Percentiles rank a stretch among this genome's conserved stretches.
These are phyloP conservation scores for Thielaviopsis punctulata DNA, from an alignment of 2,329 filamentous ascomycete genomes.

Conservation along the genomic window DNA sequence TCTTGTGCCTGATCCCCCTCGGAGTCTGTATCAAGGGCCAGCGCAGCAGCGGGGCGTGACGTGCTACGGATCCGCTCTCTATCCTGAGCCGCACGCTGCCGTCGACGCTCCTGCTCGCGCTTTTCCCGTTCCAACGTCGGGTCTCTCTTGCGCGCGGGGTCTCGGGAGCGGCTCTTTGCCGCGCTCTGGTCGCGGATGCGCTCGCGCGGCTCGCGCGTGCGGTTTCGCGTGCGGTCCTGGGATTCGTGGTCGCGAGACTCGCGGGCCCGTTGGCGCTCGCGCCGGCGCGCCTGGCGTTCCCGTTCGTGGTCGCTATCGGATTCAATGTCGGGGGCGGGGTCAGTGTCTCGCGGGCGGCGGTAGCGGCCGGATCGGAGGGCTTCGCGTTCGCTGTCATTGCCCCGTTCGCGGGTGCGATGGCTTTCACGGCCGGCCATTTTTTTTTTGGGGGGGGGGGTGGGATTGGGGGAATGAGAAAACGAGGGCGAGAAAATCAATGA, in stretches of 20 bases:
- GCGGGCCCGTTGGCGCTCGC: neutral
- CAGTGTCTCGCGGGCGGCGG: conserved; percentile 1
- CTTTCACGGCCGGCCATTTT: conserved; percentile 1
- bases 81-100: conserved; percentile 14
- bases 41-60: conserved; percentile 5
- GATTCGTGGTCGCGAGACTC: neutral
- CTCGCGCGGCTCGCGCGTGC: neutral
- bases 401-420: conserved; percentile 10
- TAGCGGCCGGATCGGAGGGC: conserved; percentile 4
- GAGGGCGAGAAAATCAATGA: neutral
- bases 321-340: neutral
- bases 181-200: neutral
- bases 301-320: conserved; percentile 1
- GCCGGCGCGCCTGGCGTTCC: conserved; percentile 2
- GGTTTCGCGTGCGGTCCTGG: neutral
- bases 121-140: neutral
- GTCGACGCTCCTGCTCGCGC: conserved; percentile 14
- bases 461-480: neutral
- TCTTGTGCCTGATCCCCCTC: conserved; percentile 3
- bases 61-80: conserved; percentile 7
- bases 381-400: conserved; percentile 9
- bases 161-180: neutral
- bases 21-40: conserved; percentile 9
- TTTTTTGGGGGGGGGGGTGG: conserved; percentile 4
- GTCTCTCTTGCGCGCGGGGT: neutral